Conservation (phyloP, 1,139 yeast genomes). For the Sugiyamaella xylanicola region DNA sequence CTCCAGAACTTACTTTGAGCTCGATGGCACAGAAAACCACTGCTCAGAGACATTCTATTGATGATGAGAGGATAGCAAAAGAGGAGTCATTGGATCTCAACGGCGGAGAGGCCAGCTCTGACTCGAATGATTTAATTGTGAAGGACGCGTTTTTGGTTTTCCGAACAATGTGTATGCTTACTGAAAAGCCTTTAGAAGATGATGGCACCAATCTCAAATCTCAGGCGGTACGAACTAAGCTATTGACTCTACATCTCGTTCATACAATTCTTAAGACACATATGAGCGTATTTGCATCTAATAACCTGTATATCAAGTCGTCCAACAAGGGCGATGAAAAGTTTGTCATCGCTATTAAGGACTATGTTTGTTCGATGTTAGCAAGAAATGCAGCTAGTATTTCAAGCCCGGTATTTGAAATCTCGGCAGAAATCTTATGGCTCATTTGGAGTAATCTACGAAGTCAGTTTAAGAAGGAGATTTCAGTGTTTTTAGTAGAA, state of each 20-base stretch:
- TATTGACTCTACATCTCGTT: constrained; percentile 82
- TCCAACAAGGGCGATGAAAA: constrained; percentile 61
- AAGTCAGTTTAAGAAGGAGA: constrained; percentile 84
- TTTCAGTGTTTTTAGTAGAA: constrained; percentile 90
- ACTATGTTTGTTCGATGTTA: constrained; percentile 76
- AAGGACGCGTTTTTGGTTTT: constrained; percentile 93
- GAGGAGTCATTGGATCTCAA: constrained; percentile 7
- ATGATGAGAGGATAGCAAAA: constrained; percentile 11
- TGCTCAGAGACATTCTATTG: constrained; percentile 11
- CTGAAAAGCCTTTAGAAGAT: constrained; percentile 77
- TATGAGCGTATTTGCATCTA: constrained; percentile 75
- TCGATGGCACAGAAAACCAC: constrained; percentile 16
- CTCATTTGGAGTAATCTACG: constrained; percentile 78
- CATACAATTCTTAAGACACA: constrained; percentile 86
- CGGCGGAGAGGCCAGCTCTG: constrained; percentile 22
- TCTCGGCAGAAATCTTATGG: constrained; percentile 93
- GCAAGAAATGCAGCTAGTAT: constrained; percentile 94
- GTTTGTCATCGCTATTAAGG: constrained; percentile 79
- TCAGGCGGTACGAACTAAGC: constrained; percentile 87
- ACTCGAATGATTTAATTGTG: constrained; percentile 58
- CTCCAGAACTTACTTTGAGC: constrained; percentile 18
- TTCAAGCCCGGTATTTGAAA: constrained; percentile 87
- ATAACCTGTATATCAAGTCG: constrained; percentile 60
- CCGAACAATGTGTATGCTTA: constrained; percentile 91
- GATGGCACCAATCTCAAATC: constrained; percentile 80